Percentiles rank a stretch among this genome's conserved stretches.
phyloP scores from a whole-genome alignment of 805 yeast species.

The Huiozyma sinensis region DNA sequence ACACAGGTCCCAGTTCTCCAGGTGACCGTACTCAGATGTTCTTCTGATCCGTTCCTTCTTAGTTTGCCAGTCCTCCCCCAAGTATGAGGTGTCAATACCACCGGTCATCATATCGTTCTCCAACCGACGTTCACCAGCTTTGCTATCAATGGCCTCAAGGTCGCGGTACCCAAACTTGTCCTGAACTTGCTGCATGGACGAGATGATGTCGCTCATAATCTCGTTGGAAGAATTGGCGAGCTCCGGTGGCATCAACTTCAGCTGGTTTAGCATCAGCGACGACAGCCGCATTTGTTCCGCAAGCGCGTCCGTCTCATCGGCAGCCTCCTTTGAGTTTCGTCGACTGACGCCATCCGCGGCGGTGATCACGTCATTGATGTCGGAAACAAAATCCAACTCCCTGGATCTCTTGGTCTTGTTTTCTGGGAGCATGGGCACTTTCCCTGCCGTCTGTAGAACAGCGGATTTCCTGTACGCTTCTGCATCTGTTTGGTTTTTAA shows the following conservation, averaged over 20 bases:
- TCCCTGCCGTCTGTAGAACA: slow-evolving; percentile 31
- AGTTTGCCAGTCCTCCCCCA: slow-evolving; percentile 89
- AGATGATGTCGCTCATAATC: slow-evolving; percentile 58
- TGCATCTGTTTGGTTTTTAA: slow-evolving; percentile 38
- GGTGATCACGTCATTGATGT: slow-evolving; percentile 21
- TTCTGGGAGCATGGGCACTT: slow-evolving; percentile 31
- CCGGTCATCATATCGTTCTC: slow-evolving; percentile 88
- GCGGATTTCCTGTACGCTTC: slow-evolving; percentile 34
- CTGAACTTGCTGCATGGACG: slow-evolving; percentile 68
- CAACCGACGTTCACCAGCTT: slow-evolving; percentile 81
- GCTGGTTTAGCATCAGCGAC: slow-evolving; percentile 84
- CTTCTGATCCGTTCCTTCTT: slow-evolving; percentile 73
- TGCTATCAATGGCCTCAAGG: slow-evolving; percentile 45
- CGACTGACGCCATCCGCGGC: neutral
- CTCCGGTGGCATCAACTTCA: slow-evolving; percentile 52
- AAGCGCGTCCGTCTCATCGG: slow-evolving; percentile 37
- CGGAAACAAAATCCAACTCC: slow-evolving; percentile 30
- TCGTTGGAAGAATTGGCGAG: slow-evolving; percentile 43
- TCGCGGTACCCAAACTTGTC: slow-evolving; percentile 48
- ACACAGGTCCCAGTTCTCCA: slow-evolving; percentile 87
- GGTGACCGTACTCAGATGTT: slow-evolving; percentile 71
- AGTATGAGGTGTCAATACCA: slow-evolving; percentile 50
- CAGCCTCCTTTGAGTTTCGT: neutral
- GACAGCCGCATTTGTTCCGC: slow-evolving; percentile 96
- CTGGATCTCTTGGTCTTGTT: slow-evolving; percentile 29